Evolutionary conservation across 2,329 filamentous ascomycete species (phyloP), one percentile per base, ranked within the genome.

Genomic region (Penicillium sclerotigenum): DNA sequence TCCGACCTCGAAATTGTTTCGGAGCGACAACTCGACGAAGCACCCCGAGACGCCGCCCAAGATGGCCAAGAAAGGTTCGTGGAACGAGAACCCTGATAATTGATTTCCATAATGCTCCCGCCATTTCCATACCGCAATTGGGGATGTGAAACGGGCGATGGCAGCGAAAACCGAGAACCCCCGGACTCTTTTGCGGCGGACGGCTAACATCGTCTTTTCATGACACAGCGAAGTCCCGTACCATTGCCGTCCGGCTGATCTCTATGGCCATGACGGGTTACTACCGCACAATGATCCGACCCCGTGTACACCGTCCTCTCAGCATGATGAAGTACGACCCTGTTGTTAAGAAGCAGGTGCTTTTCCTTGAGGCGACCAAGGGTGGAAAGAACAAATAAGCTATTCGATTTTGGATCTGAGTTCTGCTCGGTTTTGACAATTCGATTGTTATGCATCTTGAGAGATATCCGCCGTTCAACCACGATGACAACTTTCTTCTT

Each of bases 241-340:
- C 93, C 65, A 87, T 99, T 73, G 85, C 90, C 72, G 93, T 97
- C 75, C 92, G 94, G 73, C 88, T 99, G 65, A 81, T 99, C 74
- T 96, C 91, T 62, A 99, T 99, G 94, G 94, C 94, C 73, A 88
- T 96, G 88, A 99, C 94, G 26, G 94, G 94, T 70, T 99, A 91
- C 83, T 99, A 93, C 82, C 92, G 93, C 76, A 95, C 91, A 52
- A 86, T 96, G 75, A 83, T 88, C 66, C 87, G 95, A 57, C 92
- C 91, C 13, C 87, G 94, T 65, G 83, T 84, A 29, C 83, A 91
- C 60, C 82, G 88, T 42, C 92, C 95, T 54, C 84, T 99, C 77
- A 95, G 91, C 79, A 94, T 99, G 91, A 80, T 99, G 68, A 99
- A 99, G 81, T 99, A 99, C 77, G 94, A 99, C 73, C 94, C 94